Evolutionary conservation across 352 stramenopile genomes (phyloP), one percentile per base, ranked within the genome.

Genomic region (Lagenidium sp.): DNA sequence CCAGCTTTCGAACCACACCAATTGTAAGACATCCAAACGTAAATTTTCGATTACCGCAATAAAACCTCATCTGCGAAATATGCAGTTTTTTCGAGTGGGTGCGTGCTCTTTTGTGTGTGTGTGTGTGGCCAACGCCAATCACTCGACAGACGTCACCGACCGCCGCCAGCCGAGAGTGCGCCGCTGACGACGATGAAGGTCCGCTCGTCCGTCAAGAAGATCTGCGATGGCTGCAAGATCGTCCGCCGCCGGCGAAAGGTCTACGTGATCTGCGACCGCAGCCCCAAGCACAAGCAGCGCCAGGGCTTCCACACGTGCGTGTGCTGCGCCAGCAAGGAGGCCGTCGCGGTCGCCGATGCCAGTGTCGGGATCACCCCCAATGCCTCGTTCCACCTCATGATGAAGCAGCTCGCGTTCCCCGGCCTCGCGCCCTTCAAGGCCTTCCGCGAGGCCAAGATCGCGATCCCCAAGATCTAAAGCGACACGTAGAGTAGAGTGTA

Each of bases 351-450:
- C 24, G 48, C 49, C 4, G 45, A 60, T 44, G 31, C 58, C 20
- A 41, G 30, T 20, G 53, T 52, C 7, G 49, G 40, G 21, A 79
- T 79, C 42, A 96, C 90, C 20, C 68, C 86, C 47, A 98, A 95
- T 42, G 83, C 82, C n/a, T 93, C 85, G 73, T 94, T 97, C 65
- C 84, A 82, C 28, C 67, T 67, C 55, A 95, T 95, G 24, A 86
- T 97, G 34, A 88, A 95, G 73, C 60, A 98, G 80, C 43, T 98
- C 75, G 55, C 98, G 81, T 87, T 98, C 81, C 81, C 80, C 3
- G 78, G 71, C 8, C 72, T 92, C 20, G 60, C 68, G 28, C 59
- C 57, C 8, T 92, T 92, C 62, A 73, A 85, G 57, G 60, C 72
- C 41, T 90, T 93, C 67, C 78, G 78, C 28, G 70, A 89, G 19